phyloP scores from a whole-genome alignment of 441 rosid species.

The Aquilaria agallochum region DNA sequence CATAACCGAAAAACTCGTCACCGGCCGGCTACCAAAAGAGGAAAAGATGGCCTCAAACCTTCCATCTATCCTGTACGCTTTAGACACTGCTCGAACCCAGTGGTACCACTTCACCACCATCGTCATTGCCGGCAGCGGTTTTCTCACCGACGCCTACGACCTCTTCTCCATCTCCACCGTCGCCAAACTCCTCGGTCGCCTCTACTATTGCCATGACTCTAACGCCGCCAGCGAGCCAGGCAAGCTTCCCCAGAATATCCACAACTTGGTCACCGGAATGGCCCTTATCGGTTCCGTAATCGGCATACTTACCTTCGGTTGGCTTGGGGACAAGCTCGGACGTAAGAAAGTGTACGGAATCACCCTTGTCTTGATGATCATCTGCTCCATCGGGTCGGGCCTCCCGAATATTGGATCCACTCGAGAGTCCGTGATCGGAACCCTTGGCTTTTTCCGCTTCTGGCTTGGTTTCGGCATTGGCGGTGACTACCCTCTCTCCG shows the following conservation, averaged over 20 bases:
- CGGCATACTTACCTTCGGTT: constrained; percentile 57
- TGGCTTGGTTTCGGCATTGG: no score
- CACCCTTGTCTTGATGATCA: constrained; percentile 51
- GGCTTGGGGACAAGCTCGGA: constrained; percentile 68
- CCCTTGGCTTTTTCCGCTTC: constrained; percentile 3
- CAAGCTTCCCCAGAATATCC: constrained; percentile 28
- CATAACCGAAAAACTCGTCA: no score
- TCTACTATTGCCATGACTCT: constrained; percentile 35
- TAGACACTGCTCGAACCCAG: constrained; percentile 53
- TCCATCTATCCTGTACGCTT: constrained; percentile 45
- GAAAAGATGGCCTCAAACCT: constrained; percentile 20
- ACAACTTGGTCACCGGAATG: constrained; percentile 43
- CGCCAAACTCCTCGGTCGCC: constrained; percentile 23
- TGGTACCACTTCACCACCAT: constrained; percentile 60
- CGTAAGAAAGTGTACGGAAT: constrained; percentile 54
- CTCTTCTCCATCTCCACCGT: constrained; percentile 47
- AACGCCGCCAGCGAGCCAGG: constrained; percentile 25
- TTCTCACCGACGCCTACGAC: constrained; percentile 72
- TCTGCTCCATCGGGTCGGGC: constrained; percentile 52
- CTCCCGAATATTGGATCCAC: constrained; percentile 31
- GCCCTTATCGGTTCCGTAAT: constrained; percentile 52
- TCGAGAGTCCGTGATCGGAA: constrained; percentile 3
- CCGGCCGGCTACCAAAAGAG: not conserved
- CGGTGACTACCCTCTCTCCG: no score
- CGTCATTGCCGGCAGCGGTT: constrained; percentile 69